Base-by-base conservation (phyloP, 768 basidiomycete species). In the Trametes cingulata region DNA sequence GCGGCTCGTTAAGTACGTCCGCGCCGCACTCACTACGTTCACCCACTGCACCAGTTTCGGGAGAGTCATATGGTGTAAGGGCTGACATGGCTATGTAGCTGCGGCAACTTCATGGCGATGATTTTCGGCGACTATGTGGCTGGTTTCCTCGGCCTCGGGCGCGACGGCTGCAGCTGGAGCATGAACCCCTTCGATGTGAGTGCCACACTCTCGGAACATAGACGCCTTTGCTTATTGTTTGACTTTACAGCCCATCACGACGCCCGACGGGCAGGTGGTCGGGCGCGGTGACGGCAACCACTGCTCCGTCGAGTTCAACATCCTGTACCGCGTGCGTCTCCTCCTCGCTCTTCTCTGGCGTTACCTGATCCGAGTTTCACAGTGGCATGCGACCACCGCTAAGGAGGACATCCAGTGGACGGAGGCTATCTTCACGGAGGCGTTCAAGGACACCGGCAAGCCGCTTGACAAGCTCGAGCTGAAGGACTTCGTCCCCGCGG, bases 281-380 rank as follows among this genome's bases (percentile, higher is more conserved):
- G 57, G 52, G 6, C 68, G 62, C 36, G 91, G 91, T 37, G 75
- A 85, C 69, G 91, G 91, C 50, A 93, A 93, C 67, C 85, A 83
- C 37, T 83, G 85, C 58, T 90, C 90, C 0, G 69, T 91, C 35
- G 91, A 93, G 72, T 92, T 93, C 76, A 91, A 80, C 66, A 64
- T 82, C 22, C 68, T 81, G 17, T 80, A 82, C 64, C 76, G 70
- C 51, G 72, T 72, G 68, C 67, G 72, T 60, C 50, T 1, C 9
- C 39, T 22, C n/a, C 12, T 3, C 14, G n/a, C 9, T 17, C 42
- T 6, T 12, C 36, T 22, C 12, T 9, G 20, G 17, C n/a, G n/a
- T 13, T 33, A 39, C 45, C 33, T 25, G 24, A 35, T 10, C 19
- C 15, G 65, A 63, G 51, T 59, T 67, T 25, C n/a, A 4, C 69